Evolutionary conservation across 2,329 filamentous ascomycete species (phyloP), one percentile per base, ranked within the genome.

Genomic region (Magnaporthiopsis poae): DNA sequence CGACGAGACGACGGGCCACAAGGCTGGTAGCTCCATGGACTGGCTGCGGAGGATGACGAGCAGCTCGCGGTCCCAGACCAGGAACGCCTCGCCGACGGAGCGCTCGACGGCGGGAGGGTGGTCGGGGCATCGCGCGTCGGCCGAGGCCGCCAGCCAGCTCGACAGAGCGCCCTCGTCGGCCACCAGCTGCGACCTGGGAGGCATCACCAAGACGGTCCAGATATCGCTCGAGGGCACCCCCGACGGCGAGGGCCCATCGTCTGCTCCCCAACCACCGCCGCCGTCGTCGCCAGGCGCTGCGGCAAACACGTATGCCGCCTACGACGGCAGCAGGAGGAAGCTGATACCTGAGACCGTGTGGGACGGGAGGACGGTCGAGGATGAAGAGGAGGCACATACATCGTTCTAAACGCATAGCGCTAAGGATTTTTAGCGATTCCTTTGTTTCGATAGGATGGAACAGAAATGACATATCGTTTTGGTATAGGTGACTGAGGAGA

Each of bases 151-250:
- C 31, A 31, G 31, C 31, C 31, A 31, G 31, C 31, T 4, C 31
- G 31, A 31, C 2, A 31, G 31, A 4, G 31, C 31, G 31, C 3
- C 31, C 31, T 31, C 31, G 31, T 31, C 31, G 31, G 31, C 31
- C 31, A 7, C 31, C 31, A 31, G 31, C 39, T 46, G 15, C 39
- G 59, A 25, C 7, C n/a, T 29, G 18, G 59, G 64, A 33, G 64
- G 64, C 64, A 65, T 65, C 21, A 29, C 35, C 33, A n/a, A 33
- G 5, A 65, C 64, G 8, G 13, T 65, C 33, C 35, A 65, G 56
- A 65, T 61, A 25, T 61, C 56, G 33, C n/a, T 65, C 33, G 64
- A 65, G 64, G 36, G 21, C 11, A 46, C 8, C 35, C 5, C 52
- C 1, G 62, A 52, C 8, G 62, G 18, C 15, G 39, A 52, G 39